A percentile compares a stretch with the other conserved stretches of the same genome.
These are phyloP conservation scores for Cyclanthera cordifolia DNA, from an alignment of 306 rosid genomes.

Conservation along the genomic window DNA sequence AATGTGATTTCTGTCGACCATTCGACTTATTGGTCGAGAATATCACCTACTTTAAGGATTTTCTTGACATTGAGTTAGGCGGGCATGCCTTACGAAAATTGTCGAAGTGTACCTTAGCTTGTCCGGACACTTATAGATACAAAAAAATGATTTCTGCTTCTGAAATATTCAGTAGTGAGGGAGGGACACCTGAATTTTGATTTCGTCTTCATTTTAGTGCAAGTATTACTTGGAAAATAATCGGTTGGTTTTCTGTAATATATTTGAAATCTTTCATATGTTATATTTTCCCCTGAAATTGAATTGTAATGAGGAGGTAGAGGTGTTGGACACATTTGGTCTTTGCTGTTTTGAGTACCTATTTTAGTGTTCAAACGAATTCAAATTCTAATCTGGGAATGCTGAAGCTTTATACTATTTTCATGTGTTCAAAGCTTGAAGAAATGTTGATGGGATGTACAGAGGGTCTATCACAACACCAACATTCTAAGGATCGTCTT, in stretches of 20 bases:
- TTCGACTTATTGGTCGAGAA: too few relatives aligned
- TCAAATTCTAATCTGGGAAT: neutral
- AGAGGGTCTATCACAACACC: slow-evolving; percentile 41
- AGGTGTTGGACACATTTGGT: neutral
- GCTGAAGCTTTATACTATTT: slow-evolving; percentile 12
- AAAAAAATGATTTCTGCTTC: neutral
- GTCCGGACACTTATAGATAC: too few relatives aligned
- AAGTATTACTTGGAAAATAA: neutral
- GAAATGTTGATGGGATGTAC: slow-evolving; percentile 61
- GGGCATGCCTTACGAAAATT: too few relatives aligned
- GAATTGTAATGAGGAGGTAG: neutral
- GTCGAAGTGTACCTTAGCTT: too few relatives aligned
- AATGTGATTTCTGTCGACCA: neutral
- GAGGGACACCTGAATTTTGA: neutral
- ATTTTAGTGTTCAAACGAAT: neutral
- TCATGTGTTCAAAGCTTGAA: slow-evolving; percentile 30
- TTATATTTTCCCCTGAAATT: neutral
- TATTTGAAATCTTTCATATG: neutral
- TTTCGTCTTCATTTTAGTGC: neutral
- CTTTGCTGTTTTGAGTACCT: neutral
- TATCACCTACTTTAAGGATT: too few relatives aligned
- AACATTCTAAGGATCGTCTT: slow-evolving; percentile 36
- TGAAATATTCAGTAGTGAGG: too few relatives aligned
- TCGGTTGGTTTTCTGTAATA: neutral
- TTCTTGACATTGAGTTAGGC: too few relatives aligned